Percentiles rank a stretch among this genome's conserved stretches.
Evolutionary conservation across 2,329 filamentous ascomycete genomes (phyloP).

Genomic region (Fusarium oligoseptatum): DNA sequence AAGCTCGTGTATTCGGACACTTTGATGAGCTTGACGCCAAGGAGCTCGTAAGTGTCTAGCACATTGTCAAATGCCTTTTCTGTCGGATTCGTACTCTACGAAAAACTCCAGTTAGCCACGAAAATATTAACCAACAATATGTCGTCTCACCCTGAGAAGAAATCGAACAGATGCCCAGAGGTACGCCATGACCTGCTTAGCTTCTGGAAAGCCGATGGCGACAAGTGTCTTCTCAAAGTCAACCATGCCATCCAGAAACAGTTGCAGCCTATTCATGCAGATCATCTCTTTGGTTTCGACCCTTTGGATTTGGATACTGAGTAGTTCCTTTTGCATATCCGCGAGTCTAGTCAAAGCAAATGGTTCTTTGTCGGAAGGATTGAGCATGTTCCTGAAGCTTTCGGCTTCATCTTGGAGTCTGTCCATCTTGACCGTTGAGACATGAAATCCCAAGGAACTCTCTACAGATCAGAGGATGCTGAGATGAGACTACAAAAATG

Average conservation of each 20-base stretch:
- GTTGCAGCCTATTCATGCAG: neutral
- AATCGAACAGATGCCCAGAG: neutral
- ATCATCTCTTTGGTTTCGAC: neutral
- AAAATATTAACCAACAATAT: too few species aligned
- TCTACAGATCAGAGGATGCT: neutral
- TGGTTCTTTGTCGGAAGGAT: neutral
- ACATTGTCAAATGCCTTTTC: conserved; percentile 1
- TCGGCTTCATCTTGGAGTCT: neutral
- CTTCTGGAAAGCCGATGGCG: neutral
- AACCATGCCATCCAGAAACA: neutral
- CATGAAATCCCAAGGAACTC: neutral
- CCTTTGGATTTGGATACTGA: neutral
- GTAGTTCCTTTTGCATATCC: neutral
- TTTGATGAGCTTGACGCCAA: neutral
- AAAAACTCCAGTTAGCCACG: too few species aligned
- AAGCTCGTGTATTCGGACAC: neutral
- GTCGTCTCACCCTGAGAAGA: neutral
- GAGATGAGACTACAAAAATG: neutral
- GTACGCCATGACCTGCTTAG: neutral
- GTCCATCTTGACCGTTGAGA: neutral
- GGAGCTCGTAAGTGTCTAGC: neutral
- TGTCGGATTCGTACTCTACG: neutral
- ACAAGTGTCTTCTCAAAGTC: neutral
- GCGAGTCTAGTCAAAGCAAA: neutral
- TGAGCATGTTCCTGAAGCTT: neutral